Percentiles rank a stretch among this genome's conserved stretches.
Evolutionary conservation across 2,329 filamentous ascomycete genomes (phyloP).

Genomic region (Tolypocladium ovalisporum): DNA sequence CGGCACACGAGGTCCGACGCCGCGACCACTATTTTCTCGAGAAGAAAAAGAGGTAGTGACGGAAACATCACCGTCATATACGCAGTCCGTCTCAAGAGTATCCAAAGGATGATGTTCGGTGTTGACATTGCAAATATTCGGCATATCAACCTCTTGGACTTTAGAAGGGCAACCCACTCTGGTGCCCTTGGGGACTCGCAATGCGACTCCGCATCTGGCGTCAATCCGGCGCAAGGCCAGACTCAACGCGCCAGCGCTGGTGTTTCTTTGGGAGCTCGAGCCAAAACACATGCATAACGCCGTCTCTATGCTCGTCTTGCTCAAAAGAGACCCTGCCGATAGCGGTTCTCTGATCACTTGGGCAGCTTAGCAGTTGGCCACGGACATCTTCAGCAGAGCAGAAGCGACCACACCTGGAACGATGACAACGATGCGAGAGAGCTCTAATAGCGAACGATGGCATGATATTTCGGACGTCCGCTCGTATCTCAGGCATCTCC

Average conservation of each 20-base stretch:
- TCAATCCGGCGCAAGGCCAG: background rate
- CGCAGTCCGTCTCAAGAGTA: background rate
- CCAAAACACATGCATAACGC: background rate
- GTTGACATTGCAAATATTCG: background rate
- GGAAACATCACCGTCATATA: background rate
- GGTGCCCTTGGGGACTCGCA: background rate
- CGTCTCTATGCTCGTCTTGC: background rate
- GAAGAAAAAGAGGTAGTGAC: background rate
- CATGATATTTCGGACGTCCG: background rate
- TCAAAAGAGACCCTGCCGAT: background rate
- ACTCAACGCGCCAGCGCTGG: background rate
- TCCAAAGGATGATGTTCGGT: background rate
- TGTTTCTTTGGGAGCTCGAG: background rate
- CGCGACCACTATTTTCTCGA: conserved; percentile 16
- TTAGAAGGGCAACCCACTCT: background rate
- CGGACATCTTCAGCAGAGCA: background rate
- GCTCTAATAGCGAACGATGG: background rate
- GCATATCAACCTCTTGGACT: background rate
- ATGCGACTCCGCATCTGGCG: background rate
- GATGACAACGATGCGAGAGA: background rate
- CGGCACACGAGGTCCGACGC: conserved; percentile 7
- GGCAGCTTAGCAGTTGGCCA: background rate
- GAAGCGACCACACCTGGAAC: no score
- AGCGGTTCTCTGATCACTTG: background rate
- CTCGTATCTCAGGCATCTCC: background rate